phyloP scores from a whole-genome alignment of 225 moss, liverwort and hornwort species.

The Climacium dendroides region DNA sequence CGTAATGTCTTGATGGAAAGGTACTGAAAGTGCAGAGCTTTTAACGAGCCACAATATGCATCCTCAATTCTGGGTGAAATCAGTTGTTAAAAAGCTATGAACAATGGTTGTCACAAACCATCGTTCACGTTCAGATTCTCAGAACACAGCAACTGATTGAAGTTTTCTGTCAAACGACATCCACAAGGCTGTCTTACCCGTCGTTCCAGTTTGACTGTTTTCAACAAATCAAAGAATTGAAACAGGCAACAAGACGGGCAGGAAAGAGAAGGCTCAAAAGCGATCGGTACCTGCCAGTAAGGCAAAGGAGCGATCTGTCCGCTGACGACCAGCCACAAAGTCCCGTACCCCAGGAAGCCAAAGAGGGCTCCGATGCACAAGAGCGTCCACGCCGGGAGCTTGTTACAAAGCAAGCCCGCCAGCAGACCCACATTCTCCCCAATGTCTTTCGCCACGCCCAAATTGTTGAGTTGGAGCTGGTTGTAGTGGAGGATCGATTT shows the following conservation, averaged over 20 bases:
- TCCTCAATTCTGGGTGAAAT: background rate
- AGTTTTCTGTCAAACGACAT: background rate
- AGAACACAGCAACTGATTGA: background rate
- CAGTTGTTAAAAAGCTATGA: background rate
- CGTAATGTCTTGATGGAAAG: background rate
- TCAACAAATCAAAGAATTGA: background rate
- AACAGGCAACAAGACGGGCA: background rate
- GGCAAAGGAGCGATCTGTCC: constrained; percentile 36
- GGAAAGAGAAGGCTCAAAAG: background rate
- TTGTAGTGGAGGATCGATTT: constrained; percentile 41
- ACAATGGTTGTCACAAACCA: background rate
- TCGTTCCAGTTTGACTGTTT: background rate
- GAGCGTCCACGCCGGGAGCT: constrained; percentile 39
- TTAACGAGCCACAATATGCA: background rate
- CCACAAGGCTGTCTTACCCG: background rate
- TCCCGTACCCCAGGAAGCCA: constrained; percentile 44
- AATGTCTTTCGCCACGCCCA: constrained; percentile 53
- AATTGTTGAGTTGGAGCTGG: constrained; percentile 45
- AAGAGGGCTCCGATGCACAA: constrained; percentile 34
- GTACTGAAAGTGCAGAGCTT: background rate
- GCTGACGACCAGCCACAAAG: constrained; percentile 45
- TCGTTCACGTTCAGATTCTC: background rate
- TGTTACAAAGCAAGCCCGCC: constrained; percentile 41
- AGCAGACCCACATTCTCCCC: constrained; percentile 54
- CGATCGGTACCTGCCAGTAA: constrained; percentile 32